Conservation (phyloP, 2,329 filamentous ascomycete species). For the Sporothrix globosa region DNA sequence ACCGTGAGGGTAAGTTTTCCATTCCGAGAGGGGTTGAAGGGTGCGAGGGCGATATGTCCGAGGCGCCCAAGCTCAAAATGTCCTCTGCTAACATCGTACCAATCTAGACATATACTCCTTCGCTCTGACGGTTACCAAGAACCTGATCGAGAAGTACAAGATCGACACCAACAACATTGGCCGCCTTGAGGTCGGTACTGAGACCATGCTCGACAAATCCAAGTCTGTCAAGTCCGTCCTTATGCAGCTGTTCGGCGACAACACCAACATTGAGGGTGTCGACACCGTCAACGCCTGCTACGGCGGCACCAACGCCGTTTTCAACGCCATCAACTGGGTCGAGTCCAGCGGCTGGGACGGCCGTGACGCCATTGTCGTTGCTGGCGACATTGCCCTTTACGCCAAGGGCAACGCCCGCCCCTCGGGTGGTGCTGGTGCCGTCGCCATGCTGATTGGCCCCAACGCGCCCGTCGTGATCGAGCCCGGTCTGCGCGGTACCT, state of each 20-base stretch:
- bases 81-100: too few relatives aligned
- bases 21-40: not conserved
- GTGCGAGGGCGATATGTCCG: too few relatives aligned
- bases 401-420: conserved; percentile 81
- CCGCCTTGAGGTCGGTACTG: conserved; percentile 81
- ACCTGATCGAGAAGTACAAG: conserved; percentile 79
- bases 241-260: conserved; percentile 84
- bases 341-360: conserved; percentile 88
- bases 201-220: conserved; percentile 86
- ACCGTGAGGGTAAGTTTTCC: conserved; percentile 72
- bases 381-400: conserved; percentile 83
- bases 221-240: conserved; percentile 88
- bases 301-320: conserved; percentile 80
- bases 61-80: too few relatives aligned
- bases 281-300: conserved; percentile 87
- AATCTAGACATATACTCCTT: conserved; percentile 81
- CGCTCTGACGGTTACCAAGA: conserved; percentile 75
- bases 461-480: conserved; percentile 76
- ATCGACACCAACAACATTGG: conserved; percentile 78
- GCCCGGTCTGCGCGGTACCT: conserved; percentile 76
- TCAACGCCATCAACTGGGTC: conserved; percentile 83
- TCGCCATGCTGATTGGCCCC: conserved; percentile 78
- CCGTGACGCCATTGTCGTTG: conserved; percentile 76
- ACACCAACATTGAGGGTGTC: conserved; percentile 81
- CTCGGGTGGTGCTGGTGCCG: conserved; percentile 77